Evolutionary conservation across 495 filamentous ascomycete genomes (phyloP).

Genomic region (Neurospora sp.): DNA sequence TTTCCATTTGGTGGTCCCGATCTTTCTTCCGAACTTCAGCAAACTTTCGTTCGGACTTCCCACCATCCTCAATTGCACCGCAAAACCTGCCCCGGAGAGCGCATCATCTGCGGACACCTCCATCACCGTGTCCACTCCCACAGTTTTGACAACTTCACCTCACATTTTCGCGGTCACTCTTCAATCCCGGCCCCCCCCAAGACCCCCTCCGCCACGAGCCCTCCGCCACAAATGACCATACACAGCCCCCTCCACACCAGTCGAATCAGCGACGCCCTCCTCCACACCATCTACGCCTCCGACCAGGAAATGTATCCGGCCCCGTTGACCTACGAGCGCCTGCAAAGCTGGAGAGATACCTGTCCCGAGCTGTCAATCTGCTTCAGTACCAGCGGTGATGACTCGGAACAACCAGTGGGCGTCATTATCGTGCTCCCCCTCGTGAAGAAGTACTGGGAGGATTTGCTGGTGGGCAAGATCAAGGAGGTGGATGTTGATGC

Average conservation of each 20-base stretch:
- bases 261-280: conserved; percentile 5
- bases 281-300: conserved; percentile 17
- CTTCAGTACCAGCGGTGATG: conserved; percentile 1
- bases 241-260: background rate
- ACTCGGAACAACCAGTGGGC: background rate
- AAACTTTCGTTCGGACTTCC: too few species aligned
- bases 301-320: conserved; percentile 29
- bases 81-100: background rate
- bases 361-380: conserved; percentile 17
- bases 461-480: conserved; percentile 58
- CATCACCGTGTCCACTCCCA: background rate
- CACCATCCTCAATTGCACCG: background rate
- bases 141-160: background rate
- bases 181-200: too few species aligned
- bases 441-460: conserved; percentile 11
- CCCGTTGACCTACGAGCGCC: conserved; percentile 14
- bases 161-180: background rate
- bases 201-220: background rate
- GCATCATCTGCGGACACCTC: background rate
- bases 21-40: background rate
- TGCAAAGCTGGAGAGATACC: conserved; percentile 16
- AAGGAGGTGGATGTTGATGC: conserved; percentile 60
- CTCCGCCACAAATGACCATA: background rate
- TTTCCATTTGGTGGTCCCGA: background rate
- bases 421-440: conserved; percentile 21